These are phyloP conservation scores for Yamadazyma membranifaciens DNA, from an alignment of 1,139 yeast genomes.

Conservation along the genomic window DNA sequence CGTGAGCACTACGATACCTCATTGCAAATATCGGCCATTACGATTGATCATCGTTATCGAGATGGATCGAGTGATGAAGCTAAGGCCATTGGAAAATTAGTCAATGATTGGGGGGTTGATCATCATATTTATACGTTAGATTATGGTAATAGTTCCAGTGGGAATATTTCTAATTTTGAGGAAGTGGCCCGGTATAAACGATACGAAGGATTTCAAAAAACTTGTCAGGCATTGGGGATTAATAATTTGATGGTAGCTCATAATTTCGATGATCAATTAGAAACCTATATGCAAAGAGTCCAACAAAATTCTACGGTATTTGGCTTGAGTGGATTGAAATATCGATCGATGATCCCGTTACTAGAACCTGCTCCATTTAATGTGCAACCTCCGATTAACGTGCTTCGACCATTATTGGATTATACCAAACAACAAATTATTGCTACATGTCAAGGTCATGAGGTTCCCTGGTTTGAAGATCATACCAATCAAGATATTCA, in stretches of 20 bases:
- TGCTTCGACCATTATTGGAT: conserved; percentile 55
- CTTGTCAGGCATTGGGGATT: conserved; percentile 30
- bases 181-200: conserved; percentile 56
- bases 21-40: conserved; percentile 44
- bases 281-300: conserved; percentile 62
- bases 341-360: conserved; percentile 26
- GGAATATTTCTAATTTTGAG: conserved; percentile 45
- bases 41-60: conserved; percentile 60
- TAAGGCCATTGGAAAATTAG: conserved; percentile 28
- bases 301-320: conserved; percentile 53
- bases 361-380: conserved; percentile 16
- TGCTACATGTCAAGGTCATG: conserved; percentile 40
- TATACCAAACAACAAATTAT: conserved; percentile 44
- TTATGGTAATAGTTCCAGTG: conserved; percentile 25
- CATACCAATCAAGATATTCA: conserved; percentile 53
- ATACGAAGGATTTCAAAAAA: conserved; percentile 38
- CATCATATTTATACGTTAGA: conserved; percentile 38
- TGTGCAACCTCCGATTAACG: conserved; percentile 17
- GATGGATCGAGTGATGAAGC: conserved; percentile 51
- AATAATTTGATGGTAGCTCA: conserved; percentile 58
- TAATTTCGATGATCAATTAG: conserved; percentile 69
- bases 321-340: conserved; percentile 52
- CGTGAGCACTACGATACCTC: conserved; percentile 21
- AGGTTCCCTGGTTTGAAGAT: conserved; percentile 67
- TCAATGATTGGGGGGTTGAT: conserved; percentile 36